These are phyloP conservation scores for Aureobasidium sp. DNA, from an alignment of 2,329 filamentous ascomycete species.

Conservation along the genomic window DNA sequence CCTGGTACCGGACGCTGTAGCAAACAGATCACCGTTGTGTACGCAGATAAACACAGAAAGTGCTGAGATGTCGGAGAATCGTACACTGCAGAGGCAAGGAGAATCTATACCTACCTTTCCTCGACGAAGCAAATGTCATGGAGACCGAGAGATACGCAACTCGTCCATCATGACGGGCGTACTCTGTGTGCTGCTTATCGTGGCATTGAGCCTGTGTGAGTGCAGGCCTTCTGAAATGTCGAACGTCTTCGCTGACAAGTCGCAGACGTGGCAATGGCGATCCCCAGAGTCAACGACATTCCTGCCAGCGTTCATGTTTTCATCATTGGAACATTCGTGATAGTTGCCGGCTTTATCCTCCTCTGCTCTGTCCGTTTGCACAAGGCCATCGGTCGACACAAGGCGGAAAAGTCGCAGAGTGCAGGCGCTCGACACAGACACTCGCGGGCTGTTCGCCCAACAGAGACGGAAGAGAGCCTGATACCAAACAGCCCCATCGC, in stretches of 20 bases:
- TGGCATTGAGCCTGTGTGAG: constrained; percentile 2
- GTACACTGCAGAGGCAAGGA: neutral
- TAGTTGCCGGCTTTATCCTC: neutral
- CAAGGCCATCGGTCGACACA: neutral
- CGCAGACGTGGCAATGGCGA: neutral
- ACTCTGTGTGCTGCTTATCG: neutral
- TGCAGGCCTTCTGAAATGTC: neutral
- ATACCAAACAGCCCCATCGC: neutral
- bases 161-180: neutral
- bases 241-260: neutral
- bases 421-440: neutral
- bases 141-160: neutral
- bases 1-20: constrained; percentile 1
- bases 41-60: neutral
- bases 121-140: neutral
- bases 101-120: neutral
- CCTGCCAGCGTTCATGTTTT: neutral
- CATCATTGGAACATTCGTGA: neutral
- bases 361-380: neutral
- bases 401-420: neutral
- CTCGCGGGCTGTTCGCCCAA: neutral
- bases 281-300: neutral
- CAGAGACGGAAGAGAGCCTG: constrained; percentile 4
- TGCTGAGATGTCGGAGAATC: neutral
- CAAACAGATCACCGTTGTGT: neutral